These are phyloP conservation scores for Plantago major DNA, from an alignment of 257 asterid genomes.

Conservation along the genomic window DNA sequence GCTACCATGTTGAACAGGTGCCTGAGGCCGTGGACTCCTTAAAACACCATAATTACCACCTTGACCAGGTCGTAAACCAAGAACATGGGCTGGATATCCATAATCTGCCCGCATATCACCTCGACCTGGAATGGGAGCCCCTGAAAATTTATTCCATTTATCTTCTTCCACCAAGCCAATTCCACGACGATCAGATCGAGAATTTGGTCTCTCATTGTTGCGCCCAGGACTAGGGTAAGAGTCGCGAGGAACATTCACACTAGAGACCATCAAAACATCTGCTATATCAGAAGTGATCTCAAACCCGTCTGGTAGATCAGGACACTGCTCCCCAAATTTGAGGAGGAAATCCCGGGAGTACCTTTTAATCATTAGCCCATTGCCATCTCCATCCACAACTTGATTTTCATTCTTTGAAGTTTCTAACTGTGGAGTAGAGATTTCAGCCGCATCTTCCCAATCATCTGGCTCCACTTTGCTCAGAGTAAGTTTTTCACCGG, in stretches of 20 bases:
- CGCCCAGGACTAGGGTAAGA: slow-evolving; percentile 50
- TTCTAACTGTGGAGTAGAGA: slow-evolving; percentile 56
- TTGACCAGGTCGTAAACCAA: slow-evolving; percentile 52
- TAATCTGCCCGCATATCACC: slow-evolving; percentile 49
- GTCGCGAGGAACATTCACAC: slow-evolving; percentile 32
- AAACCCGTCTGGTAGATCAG: slow-evolving; percentile 64
- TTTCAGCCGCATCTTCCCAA: slow-evolving; percentile 97
- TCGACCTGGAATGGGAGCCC: slow-evolving; percentile 45
- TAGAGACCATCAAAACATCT: slow-evolving; percentile 37
- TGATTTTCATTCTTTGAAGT: slow-evolving; percentile 35
- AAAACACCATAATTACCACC: slow-evolving; percentile 60
- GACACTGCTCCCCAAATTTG: slow-evolving; percentile 58
- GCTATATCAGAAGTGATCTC: slow-evolving; percentile 39
- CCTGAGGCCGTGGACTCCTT: slow-evolving; percentile 55
- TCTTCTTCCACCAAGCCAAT: slow-evolving; percentile 60
- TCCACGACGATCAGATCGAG: slow-evolving; percentile 61
- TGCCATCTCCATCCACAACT: slow-evolving; percentile 32
- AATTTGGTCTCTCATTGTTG: slow-evolving; percentile 45
- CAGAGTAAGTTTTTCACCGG: slow-evolving; percentile 34
- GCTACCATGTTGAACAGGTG: slow-evolving; percentile 43
- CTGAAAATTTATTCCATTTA: slow-evolving; percentile 56
- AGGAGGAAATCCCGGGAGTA: slow-evolving; percentile 87
- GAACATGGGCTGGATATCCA: slow-evolving; percentile 34
- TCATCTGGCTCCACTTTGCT: slow-evolving; percentile 78
- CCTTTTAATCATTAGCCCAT: slow-evolving; percentile 44